Percentiles rank a stretch among this genome's conserved stretches.
Evolutionary conservation across 2,329 filamentous ascomycete species (phyloP).

Genomic region (Cordyceps fumosorosea): DNA sequence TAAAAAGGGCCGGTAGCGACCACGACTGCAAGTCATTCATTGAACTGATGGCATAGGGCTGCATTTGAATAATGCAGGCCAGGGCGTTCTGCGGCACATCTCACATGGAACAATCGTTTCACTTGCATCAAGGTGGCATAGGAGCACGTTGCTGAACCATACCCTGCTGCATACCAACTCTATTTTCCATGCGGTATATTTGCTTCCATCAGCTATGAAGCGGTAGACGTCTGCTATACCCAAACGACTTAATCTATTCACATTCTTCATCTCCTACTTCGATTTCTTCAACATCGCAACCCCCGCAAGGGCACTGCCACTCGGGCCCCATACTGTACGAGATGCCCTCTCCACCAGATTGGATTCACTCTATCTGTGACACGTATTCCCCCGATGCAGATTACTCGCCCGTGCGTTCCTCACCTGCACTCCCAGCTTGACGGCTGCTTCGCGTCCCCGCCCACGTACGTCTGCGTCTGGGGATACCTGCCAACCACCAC

Average conservation of each 20-base stretch:
- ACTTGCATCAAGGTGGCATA: neutral
- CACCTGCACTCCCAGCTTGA: neutral
- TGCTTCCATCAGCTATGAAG: neutral
- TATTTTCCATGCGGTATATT: neutral
- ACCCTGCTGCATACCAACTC: neutral
- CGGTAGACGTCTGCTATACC: neutral
- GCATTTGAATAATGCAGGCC: neutral
- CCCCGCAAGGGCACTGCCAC: neutral
- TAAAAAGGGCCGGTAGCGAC: neutral
- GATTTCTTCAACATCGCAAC: neutral
- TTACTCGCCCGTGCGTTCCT: neutral
- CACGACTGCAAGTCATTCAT: neutral
- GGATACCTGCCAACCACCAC: neutral
- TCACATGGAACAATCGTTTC: neutral
- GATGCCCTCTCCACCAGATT: neutral
- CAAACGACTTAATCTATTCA: too few relatives aligned
- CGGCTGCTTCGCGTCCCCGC: neutral
- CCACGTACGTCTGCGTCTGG: neutral
- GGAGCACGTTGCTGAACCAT: neutral
- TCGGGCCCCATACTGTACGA: neutral
- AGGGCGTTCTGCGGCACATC: neutral
- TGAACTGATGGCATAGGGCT: neutral
- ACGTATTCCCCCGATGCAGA: neutral
- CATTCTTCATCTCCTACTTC: too few relatives aligned
- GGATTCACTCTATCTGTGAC: neutral